Base-by-base conservation (phyloP, 495 filamentous ascomycete genomes). In the Evernia prunastri region DNA sequence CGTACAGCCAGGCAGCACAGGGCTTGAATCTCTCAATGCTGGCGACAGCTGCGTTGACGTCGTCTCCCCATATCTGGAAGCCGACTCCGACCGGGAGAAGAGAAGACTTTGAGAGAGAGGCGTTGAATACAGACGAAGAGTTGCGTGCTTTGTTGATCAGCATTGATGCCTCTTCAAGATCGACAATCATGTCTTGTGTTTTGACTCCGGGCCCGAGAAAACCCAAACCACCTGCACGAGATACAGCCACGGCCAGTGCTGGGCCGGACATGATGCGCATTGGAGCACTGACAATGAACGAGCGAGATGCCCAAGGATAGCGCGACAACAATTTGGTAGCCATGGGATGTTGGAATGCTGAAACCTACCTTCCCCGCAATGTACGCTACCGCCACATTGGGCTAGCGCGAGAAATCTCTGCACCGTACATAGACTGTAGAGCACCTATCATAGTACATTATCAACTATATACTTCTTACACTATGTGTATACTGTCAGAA, bases 1-100 rank as follows among this genome's bases (percentile, higher is more conserved):
- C 87, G 64, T 85, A 92, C 12, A 93, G 74, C 89, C 89, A 93
- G 17, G 78, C 81, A 2, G 88, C 89, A 27, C 79, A 80, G 0
- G 89, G 89, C 13, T 74, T 77, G 69, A 78, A 78, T 18, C 74
- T 70, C 37, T 72, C 60, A 17, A 87, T 75, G 0, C 76, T 70
- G 0, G 74, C 51, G 18, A 81, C 64, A 2, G 83, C 80, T 12
- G 68, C 60, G 0, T 76, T 62, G 17, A 88, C 68, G 57, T 79
- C 69, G 51, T 80, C 78, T 40, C 76, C 78, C 84, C 82, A 87
- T 51, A 79, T 71, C 47, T 85, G 81, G 68, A 87, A 85, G 35
- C 87, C 87, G 6, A 89, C 72, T 29, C 86, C 87, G 25, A 89
- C 70, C 6, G 86, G 84, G 20, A 88, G 77, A 20, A 73, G 67